phyloP scores from a whole-genome alignment of 148 eudicot genomes.

The Arbutus unedo region DNA sequence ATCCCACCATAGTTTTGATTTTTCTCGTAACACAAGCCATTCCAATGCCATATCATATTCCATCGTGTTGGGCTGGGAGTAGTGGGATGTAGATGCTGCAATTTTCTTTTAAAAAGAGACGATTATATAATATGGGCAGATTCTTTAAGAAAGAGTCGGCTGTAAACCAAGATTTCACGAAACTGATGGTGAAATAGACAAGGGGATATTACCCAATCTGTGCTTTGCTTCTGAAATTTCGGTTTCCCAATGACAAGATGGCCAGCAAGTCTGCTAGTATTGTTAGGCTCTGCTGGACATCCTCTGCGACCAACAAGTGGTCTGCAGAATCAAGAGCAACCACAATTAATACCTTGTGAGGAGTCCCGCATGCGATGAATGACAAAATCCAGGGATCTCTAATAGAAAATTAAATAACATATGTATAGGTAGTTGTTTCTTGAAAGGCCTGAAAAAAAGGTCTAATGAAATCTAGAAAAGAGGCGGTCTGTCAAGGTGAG shows the following conservation, averaged over 20 bases:
- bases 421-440: neutral
- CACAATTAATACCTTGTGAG: neutral
- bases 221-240: conserved; percentile 30
- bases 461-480: neutral
- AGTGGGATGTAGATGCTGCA: conserved; percentile 65
- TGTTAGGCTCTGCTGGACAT: conserved; percentile 18
- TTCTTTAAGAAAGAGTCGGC: conserved; percentile 2
- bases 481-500: neutral
- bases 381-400: neutral
- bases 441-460: neutral
- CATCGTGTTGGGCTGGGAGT: conserved; percentile 52
- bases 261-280: conserved; percentile 36
- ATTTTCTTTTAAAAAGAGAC: conserved; percentile 25
- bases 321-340: conserved; percentile 31
- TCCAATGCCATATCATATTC: conserved; percentile 56
- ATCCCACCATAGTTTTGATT: conserved; percentile 42
- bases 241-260: conserved; percentile 39
- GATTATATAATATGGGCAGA: neutral
- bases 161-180: neutral
- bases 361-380: neutral
- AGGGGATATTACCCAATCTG: conserved; percentile 22
- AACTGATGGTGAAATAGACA: neutral
- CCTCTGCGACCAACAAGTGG: conserved; percentile 42
- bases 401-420: neutral
- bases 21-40: conserved; percentile 48